Evolutionary conservation across 768 basidiomycete genomes (phyloP), one percentile per base, ranked within the genome.

Genomic region (Boletus sensibilis): DNA sequence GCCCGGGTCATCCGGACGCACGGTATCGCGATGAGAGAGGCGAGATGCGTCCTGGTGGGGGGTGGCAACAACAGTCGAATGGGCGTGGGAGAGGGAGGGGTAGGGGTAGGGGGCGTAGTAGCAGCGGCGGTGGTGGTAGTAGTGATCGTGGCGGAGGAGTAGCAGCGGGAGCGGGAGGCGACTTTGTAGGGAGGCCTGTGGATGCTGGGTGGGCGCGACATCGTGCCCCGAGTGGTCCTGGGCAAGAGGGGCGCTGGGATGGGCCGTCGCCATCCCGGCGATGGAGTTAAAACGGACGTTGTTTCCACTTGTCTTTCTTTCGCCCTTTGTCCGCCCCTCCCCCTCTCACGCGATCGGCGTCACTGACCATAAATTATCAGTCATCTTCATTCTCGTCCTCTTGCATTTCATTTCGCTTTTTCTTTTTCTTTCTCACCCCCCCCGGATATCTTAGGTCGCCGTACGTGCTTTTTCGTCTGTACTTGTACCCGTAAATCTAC

Each of bases 201-300:
- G 86, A 88, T 62, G 65, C 67, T 20, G 72, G 76, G 23, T 64
- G 70, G 59, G 56, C 60, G 5, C 58, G 71, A 50, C 66, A 69
- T 49, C 67, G 70, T 63, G 59, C 53, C 12, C 63, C 69, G 14
- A 52, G 61, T 9, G 58, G 61, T n/a, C 50, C 64, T 14, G 48
- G 46, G 13, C 63, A 56, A 43, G 65, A 66, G 3, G 58, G 60
- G 6, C 67, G 64, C 16, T 68, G 68, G 68, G 68, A 70, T 11
- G 59, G 57, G 5, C 60, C 66, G n/a, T 64, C 69, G 8, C 64
- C 62, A 37, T 59, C 69, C 44, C 69, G 68, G 33, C 63, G 69
- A 44, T 70, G 69, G 68, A 29, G 62, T 33, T 64, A 38, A 55
- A 1, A 8, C 11, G 25, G 18, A 8, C 11, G 18, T 33, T 20